Percentiles rank a stretch among this genome's conserved stretches.
phyloP scores from a whole-genome alignment of 2,329 filamentous ascomycete genomes.

The Fusarium musae region DNA sequence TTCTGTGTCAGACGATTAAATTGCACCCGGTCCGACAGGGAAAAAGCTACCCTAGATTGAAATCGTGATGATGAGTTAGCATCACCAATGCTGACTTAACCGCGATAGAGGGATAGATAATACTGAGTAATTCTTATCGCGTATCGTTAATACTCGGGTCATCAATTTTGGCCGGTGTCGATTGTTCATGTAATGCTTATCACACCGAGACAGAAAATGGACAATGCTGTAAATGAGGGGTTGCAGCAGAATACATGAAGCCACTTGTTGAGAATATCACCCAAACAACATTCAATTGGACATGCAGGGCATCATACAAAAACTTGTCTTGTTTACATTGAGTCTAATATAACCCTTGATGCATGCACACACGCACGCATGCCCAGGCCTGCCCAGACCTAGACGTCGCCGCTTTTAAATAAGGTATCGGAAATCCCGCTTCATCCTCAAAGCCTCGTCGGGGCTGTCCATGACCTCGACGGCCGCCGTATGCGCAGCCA shows the following conservation, averaged over 20 bases:
- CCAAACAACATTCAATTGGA: background rate
- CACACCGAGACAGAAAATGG: background rate
- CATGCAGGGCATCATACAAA: background rate
- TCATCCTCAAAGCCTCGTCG: constrained; percentile 58
- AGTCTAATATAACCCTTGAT: background rate
- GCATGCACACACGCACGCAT: background rate
- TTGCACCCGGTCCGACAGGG: constrained; percentile 20
- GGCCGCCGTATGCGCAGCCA: constrained; percentile 54
- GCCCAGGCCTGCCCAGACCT: background rate
- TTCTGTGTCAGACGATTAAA: constrained; percentile 8
- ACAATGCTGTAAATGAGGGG: constrained; percentile 4
- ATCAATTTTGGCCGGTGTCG: background rate
- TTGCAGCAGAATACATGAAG: background rate
- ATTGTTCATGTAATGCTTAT: constrained; percentile 17
- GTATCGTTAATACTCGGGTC: background rate
- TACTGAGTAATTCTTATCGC: constrained; percentile 18
- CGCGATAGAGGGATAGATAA: background rate
- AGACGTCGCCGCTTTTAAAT: constrained; percentile 46
- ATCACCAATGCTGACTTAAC: constrained; percentile 14
- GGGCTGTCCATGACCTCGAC: constrained; percentile 54
- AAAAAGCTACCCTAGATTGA: constrained; percentile 17
- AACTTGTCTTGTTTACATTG: background rate
- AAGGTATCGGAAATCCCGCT: constrained; percentile 60
- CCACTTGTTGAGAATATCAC: constrained; percentile 9
- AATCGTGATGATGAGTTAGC: background rate